A percentile compares a stretch with the other conserved stretches of the same genome.
These are phyloP conservation scores for Plasmodium coatneyi DNA, from an alignment of 169 alveolate genomes.

Conservation along the genomic window DNA sequence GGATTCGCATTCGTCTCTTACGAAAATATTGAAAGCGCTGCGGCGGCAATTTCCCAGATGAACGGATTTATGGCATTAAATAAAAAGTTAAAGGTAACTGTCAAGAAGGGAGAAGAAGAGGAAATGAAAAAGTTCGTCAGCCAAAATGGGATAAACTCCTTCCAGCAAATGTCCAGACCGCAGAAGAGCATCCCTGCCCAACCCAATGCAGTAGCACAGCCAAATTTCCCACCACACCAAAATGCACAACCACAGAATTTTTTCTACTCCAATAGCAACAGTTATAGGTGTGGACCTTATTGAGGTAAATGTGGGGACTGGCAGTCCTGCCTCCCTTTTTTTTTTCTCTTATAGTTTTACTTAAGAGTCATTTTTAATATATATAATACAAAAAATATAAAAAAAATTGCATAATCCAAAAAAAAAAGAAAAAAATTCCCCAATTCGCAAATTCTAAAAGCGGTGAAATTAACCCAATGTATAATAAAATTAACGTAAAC, in stretches of 20 bases:
- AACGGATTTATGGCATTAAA: slow-evolving; percentile 90
- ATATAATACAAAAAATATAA: not conserved
- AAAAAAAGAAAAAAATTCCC: not conserved
- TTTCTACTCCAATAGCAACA: slow-evolving; percentile 67
- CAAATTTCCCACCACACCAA: slow-evolving; percentile 75
- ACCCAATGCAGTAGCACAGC: slow-evolving; percentile 67
- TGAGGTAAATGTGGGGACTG: not conserved
- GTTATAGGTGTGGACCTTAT: slow-evolving; percentile 74
- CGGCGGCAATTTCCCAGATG: slow-evolving; percentile 91
- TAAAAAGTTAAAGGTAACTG: slow-evolving; percentile 89
- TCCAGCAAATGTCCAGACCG: slow-evolving; percentile 48
- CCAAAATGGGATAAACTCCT: slow-evolving; percentile 73
- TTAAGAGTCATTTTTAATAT: not conserved
- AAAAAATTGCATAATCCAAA: not conserved
- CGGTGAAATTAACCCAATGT: not conserved
- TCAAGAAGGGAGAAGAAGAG: slow-evolving; percentile 92
- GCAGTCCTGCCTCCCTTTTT: not conserved
- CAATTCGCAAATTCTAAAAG: not conserved
- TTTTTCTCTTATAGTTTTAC: not conserved
- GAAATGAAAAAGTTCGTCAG: slow-evolving; percentile 74
- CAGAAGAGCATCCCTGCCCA: slow-evolving; percentile 76
- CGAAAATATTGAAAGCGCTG: slow-evolving; percentile 90
- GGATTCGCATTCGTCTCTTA: slow-evolving; percentile 94
- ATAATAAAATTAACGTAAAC: not conserved
- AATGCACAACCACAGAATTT: slow-evolving; percentile 75